Evolutionary conservation across 495 filamentous ascomycete genomes (phyloP).

Genomic region (Lasiosphaeria ovina): DNA sequence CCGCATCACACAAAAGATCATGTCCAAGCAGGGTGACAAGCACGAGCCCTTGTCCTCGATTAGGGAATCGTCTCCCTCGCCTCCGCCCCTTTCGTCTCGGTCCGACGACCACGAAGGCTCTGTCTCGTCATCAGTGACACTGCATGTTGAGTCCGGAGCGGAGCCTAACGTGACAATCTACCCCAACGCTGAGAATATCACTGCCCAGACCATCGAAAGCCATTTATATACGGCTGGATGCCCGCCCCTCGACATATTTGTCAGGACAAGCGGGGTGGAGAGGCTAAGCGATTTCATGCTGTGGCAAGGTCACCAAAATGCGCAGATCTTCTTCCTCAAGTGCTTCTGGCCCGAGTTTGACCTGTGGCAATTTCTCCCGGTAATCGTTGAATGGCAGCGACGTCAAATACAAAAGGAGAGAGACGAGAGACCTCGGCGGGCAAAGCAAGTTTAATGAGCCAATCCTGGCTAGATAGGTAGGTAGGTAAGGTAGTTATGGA

Average conservation of each 20-base stretch:
- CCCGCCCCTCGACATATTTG: constrained; percentile 84
- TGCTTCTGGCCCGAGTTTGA: constrained; percentile 97
- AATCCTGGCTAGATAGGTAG: not conserved
- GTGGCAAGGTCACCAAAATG: constrained; percentile 93
- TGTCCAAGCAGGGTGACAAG: constrained; percentile 51
- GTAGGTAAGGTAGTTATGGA: not conserved
- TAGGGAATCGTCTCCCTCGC: constrained; percentile 37
- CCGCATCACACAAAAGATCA: constrained; percentile 81
- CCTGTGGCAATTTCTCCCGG: constrained; percentile 89
- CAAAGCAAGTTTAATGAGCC: constrained; percentile 20
- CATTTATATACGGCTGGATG: constrained; percentile 82
- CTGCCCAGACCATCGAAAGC: constrained; percentile 67
- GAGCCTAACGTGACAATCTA: constrained; percentile 29
- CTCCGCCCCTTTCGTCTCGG: constrained; percentile 31
- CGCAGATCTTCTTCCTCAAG: constrained; percentile 86
- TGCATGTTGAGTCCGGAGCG: constrained; percentile 38
- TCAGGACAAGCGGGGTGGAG: constrained; percentile 89
- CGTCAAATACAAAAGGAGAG: constrained; percentile 53
- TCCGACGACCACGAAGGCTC: constrained; percentile 53
- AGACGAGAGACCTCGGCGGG: constrained; percentile 37
- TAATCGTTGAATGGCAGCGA: constrained; percentile 89
- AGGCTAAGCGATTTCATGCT: constrained; percentile 96
- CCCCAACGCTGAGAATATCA: constrained; percentile 79
- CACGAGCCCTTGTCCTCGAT: constrained; percentile 50
- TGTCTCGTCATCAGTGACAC: constrained; percentile 49